Base-by-base conservation (phyloP, 2,329 filamentous ascomycete species). In the Nothomitra cinnamomea region DNA sequence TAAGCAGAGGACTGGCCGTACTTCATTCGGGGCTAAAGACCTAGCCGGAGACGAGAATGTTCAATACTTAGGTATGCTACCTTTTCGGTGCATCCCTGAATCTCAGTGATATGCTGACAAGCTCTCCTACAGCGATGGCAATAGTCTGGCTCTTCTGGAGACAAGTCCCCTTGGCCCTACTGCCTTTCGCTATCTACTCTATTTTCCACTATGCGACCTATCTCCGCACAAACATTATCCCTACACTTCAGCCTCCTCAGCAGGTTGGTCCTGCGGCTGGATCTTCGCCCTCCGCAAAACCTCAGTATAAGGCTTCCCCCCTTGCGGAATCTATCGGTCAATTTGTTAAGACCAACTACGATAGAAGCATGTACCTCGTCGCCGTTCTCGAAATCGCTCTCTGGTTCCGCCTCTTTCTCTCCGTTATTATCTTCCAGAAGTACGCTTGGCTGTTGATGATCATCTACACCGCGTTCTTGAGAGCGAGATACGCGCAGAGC, bases 311-410 rank as follows among this genome's bases (percentile, higher is more conserved):
- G 71, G 72, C 73, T 35, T 76, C 76, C 57, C 80, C 81, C 43
- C 70, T 88, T 54, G 82, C 85, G 53, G 88, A 95, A 57, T 78
- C 76, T 60, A 95, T 98, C 67, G 88, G 88, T 61, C 77, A 77
- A 63, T 98, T 98, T 64, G 88, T 98, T 68, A 96, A 96, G 80
- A 80, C 88, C 67, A 95, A 96, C 78, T 98, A 98, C 66, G 92
- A 98, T 67, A 72, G 79, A 57, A 94, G 87, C 69, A 98, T 98
- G 92, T 86, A 85, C 55, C 74, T 96, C 57, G 92, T 98, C 32
- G 85, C 90, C 38, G 73, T 76, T 48, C 85, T 98, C 56, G 92
- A 98, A 73, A 87, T 96, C 60, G 70, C 78, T 41, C 80, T 96
- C 56, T 94, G 89, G 82, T 72, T 85, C 69, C 87, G 92, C 63